phyloP scores from a whole-genome alignment of 495 filamentous ascomycete species.

The Xylaria castorea region DNA sequence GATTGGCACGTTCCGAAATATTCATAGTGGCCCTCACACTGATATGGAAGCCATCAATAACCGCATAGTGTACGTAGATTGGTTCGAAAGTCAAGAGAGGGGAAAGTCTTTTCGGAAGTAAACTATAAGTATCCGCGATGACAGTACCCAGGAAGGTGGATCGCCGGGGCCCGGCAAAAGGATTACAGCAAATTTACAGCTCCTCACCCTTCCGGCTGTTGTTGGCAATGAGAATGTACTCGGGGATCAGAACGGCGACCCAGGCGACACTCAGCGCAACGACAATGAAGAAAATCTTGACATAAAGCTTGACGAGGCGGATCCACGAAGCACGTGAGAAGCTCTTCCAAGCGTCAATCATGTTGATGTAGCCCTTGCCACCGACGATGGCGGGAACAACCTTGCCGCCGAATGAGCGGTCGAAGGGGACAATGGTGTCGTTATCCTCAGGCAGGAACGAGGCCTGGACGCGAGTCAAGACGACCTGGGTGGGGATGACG shows the following conservation, averaged over 20 bases:
- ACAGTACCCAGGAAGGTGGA: neutral
- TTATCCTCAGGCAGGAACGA: slow-evolving; percentile 57
- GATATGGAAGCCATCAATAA: neutral
- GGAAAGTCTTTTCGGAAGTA: neutral
- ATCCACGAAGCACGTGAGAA: slow-evolving; percentile 70
- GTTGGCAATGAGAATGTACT: slow-evolving; percentile 37
- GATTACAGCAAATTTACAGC: neutral
- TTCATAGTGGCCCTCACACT: neutral
- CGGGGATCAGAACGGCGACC: slow-evolving; percentile 48
- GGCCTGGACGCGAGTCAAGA: slow-evolving; percentile 57
- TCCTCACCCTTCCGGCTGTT: slow-evolving; percentile 38
- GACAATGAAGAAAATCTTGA: slow-evolving; percentile 60
- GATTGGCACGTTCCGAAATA: neutral
- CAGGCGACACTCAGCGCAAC: slow-evolving; percentile 58
- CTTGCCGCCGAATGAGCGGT: slow-evolving; percentile 56
- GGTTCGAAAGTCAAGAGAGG: neutral
- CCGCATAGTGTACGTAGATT: neutral
- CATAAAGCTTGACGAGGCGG: slow-evolving; percentile 70
- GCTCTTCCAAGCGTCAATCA: slow-evolving; percentile 74
- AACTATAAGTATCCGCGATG: neutral
- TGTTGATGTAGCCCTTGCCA: slow-evolving; percentile 70
- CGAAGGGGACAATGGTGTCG: slow-evolving; percentile 58
- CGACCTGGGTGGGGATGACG: slow-evolving; percentile 50
- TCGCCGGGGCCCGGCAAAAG: neutral
- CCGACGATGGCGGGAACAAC: slow-evolving; percentile 66